Conservation (phyloP, 129 eudicot species). For the Deinandra increscens region DNA sequence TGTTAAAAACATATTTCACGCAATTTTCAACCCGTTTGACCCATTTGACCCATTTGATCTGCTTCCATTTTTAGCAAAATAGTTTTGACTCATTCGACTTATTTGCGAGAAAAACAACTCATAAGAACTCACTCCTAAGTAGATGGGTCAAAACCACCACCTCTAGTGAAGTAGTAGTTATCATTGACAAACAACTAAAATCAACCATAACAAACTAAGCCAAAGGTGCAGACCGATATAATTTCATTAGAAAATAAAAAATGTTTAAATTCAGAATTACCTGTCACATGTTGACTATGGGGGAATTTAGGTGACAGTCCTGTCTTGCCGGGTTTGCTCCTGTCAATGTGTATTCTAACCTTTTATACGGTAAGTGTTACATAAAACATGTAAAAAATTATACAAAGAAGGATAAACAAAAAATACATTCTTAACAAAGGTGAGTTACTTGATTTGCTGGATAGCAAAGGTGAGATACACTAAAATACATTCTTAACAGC, state of each 20-base stretch:
- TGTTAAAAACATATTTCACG: background rate
- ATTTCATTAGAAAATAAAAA: conserved; percentile 11
- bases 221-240: conserved; percentile 13
- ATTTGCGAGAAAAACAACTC: background rate
- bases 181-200: background rate
- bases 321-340: conserved; percentile 12
- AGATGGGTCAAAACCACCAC: background rate
- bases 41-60: background rate
- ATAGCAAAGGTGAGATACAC: background rate
- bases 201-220: conserved; percentile 14
- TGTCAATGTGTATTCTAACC: conserved; percentile 14
- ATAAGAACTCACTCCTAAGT: background rate
- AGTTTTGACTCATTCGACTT: background rate
- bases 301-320: conserved; percentile 8
- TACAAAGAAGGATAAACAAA: background rate
- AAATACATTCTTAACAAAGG: no score
- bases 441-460: conserved; percentile 4
- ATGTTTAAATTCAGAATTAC: conserved; percentile 17
- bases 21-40: background rate
- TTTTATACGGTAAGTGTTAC: conserved; percentile 10
- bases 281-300: background rate
- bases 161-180: background rate
- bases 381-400: background rate
- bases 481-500: conserved; percentile 23
- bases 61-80: background rate